These are phyloP conservation scores for Emericellopsis cladophorae DNA, from an alignment of 2,329 filamentous ascomycete genomes.

Conservation along the genomic window DNA sequence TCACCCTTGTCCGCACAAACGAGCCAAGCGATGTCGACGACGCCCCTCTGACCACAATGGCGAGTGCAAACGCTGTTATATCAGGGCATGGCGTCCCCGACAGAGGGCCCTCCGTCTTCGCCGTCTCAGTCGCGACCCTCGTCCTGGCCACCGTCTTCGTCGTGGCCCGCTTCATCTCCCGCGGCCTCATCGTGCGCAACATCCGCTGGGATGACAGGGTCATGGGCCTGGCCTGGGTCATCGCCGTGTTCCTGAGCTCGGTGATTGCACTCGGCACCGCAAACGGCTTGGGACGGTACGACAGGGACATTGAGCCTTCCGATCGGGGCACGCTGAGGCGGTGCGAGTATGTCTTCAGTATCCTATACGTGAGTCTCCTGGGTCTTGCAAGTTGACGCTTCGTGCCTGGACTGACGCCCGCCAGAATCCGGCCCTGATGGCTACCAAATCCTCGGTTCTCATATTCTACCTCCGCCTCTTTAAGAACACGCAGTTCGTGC, in stretches of 20 bases:
- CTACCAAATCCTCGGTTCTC: slow-evolving; percentile 84
- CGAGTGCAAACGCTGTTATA: not conserved
- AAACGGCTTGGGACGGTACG: slow-evolving; percentile 56
- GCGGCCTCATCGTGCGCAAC: slow-evolving; percentile 58
- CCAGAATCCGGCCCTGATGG: slow-evolving; percentile 80
- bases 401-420: slow-evolving; percentile 1
- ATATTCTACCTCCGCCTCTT: slow-evolving; percentile 81
- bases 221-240: slow-evolving; percentile 66
- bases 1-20: not conserved
- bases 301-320: slow-evolving; percentile 40
- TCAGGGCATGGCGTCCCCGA: slow-evolving; percentile 20
- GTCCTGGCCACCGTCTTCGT: slow-evolving; percentile 64
- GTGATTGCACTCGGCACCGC: slow-evolving; percentile 51
- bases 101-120: slow-evolving; percentile 50
- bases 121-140: slow-evolving; percentile 58
- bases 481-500: slow-evolving; percentile 61
- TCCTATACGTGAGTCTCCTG: slow-evolving; percentile 39
- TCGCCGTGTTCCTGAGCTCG: slow-evolving; percentile 56
- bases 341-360: slow-evolving; percentile 51
- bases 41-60: no score
- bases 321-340: slow-evolving; percentile 39
- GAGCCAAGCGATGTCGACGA: not conserved
- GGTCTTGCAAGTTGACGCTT: not conserved
- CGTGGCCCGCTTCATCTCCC: slow-evolving; percentile 57
- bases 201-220: slow-evolving; percentile 69